Evolutionary conservation across 371 early-diverging fungal species (phyloP), one percentile per base, ranked within the genome.

Genomic region (Syncephalastrum racemosum): DNA sequence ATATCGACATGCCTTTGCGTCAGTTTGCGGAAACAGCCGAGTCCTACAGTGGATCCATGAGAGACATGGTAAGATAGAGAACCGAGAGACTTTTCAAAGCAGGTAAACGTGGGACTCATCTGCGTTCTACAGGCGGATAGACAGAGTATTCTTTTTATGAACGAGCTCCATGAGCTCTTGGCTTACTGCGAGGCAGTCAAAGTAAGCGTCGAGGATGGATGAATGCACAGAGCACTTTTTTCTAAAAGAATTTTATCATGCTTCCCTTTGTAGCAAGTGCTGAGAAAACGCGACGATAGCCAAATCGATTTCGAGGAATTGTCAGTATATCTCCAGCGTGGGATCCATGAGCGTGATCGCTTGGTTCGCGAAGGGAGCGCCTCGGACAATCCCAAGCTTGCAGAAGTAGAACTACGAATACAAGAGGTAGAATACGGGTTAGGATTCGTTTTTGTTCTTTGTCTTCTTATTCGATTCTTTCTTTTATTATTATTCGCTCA

Each of bases 281-380:
- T 96, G 36, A 82, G 81, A 56, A 75, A 84, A 58, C 80, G 96
- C 40, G 97, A 96, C 73, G 92, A 94, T 62, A 96, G 95, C 68
- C 96, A 96, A 70, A 82, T 94, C 10, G 93, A 95, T 67, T 88
- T 86, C 69, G 96, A 96, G 70, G 95, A 90, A 46, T 71, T 95
- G 36, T 82, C 89, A 1, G 77, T 79, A 50, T 90, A 87, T 50
- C 69, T 93, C 41, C 85, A 89, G 63, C 81, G 71, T 62, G 84
- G 80, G 53, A 73, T 66, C 24, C 76, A 70, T 20, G 93, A 84
- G 73, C 84, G 73, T 50, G 84, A 88, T 25, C 69, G 83, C 18
- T 59, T 88, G 43, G 49, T 79, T 10, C 51, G 58, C 6, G 58
- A 58, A 18, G 51, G 47, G 14, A 36, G 22, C 23, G 46, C 27